Base-by-base conservation (phyloP, 2,329 filamentous ascomycete species). In the Fusarium sp. region DNA sequence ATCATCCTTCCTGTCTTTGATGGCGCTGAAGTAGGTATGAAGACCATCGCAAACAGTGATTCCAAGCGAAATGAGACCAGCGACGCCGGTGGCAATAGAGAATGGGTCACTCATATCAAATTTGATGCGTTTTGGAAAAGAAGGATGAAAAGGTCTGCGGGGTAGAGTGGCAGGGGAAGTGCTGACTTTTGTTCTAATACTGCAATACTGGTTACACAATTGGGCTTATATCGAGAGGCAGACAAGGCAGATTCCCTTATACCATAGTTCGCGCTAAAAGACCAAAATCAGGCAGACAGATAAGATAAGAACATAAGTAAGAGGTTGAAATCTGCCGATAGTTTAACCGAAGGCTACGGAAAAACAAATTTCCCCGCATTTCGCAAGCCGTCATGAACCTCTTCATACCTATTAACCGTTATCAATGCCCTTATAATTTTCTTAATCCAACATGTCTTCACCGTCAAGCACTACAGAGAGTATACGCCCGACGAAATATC, bases 41-140 rank as follows among this genome's bases (percentile, higher is more conserved):
- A 53, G 48, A 0, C 48, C n/a, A 3, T 26, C 6, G 1, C 55
- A 68, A 1, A 68, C 20, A 0, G 28, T 56, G 3, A 67, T 1
- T 0, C 55, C 62, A 2, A 68, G 47, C 14, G 62, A 68, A 22
- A 68, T 7, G 7, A 68, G 38, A 14, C 65, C 65, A n/a, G 65
- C 48, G 16, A 68, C 42, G 9, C 55, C 63, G 14, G 6, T 68
- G 5, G 63, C 47, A 3, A 56, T 36, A 10, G 48, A 55, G 0
- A 67, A 26, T 38, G 48, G 41, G 2, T 68, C 63, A 4, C 31
- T 38, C 55, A 67, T 68, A 2, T 22, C 1, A 2, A 16, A 41
- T 13, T 3, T 7, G 1, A 26, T 11, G 6, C 4, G 2, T 2
- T 31, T 11, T 31, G 6, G 1, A 42, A 22, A 6, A 26, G 5